Conservation (phyloP, 2,329 filamentous ascomycete species). For the Hymenoscyphus infarciens region DNA sequence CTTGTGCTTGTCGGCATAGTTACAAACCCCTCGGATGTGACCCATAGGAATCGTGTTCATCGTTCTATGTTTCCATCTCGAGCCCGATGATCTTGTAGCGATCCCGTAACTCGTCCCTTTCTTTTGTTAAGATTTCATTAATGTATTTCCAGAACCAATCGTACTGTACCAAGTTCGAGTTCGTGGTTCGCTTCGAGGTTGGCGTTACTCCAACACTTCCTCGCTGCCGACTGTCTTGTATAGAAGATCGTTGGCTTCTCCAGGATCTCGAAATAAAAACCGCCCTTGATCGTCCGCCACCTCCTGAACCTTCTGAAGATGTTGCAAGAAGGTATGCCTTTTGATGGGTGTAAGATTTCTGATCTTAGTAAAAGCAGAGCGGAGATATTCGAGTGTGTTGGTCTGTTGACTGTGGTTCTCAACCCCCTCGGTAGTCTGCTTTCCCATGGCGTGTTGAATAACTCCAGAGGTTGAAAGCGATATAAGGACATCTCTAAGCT, state of each 20-base stretch:
- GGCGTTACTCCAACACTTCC: not conserved
- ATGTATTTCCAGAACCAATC: conserved; percentile 17
- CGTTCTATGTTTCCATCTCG: conserved; percentile 18
- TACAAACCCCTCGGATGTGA: conserved; percentile 20
- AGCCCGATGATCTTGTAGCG: conserved; percentile 11
- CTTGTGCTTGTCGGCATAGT: conserved; percentile 20
- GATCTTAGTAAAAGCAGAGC: not conserved
- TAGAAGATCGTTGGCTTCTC: conserved; percentile 1
- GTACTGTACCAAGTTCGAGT: conserved; percentile 12
- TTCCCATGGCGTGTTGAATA: conserved; percentile 2
- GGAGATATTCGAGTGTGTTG: too few species aligned
- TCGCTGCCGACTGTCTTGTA: not conserved
- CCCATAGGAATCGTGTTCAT: conserved; percentile 14
- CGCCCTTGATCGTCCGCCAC: not conserved
- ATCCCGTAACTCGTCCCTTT: not conserved
- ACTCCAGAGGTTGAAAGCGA: not conserved
- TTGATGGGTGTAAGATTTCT: not conserved
- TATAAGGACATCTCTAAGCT: conserved; percentile 3
- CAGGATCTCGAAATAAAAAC: not conserved
- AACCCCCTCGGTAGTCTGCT: not conserved
- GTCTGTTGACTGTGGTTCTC: not conserved
- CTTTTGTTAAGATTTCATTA: conserved; percentile 12
- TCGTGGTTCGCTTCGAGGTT: not conserved
- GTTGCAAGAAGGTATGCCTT: not conserved
- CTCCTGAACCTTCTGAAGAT: not conserved